Conservation (phyloP, 1,284 basidiomycete genomes). For the Ganoderma resinaceum region DNA sequence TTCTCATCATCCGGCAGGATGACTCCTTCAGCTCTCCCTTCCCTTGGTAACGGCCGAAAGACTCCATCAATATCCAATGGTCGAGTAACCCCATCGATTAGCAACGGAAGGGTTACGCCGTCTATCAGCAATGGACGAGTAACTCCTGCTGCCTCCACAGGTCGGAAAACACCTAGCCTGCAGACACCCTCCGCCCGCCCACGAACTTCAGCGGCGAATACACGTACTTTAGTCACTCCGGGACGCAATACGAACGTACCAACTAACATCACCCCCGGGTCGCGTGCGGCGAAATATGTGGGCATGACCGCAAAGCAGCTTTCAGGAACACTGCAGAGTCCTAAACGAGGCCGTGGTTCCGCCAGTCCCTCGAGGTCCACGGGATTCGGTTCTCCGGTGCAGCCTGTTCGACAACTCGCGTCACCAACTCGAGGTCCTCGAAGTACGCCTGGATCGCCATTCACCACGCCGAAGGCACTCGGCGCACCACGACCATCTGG, state of each 20-base stretch:
- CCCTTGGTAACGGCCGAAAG: slow-evolving; percentile 36
- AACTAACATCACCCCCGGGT: slow-evolving; percentile 73
- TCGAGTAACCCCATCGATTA: slow-evolving; percentile 32
- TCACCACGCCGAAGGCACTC: slow-evolving; percentile 67
- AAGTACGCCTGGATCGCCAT: slow-evolving; percentile 50
- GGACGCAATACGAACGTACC: slow-evolving; percentile 30
- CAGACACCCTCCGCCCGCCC: slow-evolving; percentile 35
- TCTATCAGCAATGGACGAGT: slow-evolving; percentile 47
- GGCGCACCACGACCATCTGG: slow-evolving; percentile 44
- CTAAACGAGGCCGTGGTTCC: slow-evolving; percentile 35
- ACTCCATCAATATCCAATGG: slow-evolving; percentile 37
- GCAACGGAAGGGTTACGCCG: slow-evolving; percentile 63
- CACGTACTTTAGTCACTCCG: slow-evolving; percentile 32
- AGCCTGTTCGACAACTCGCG: slow-evolving; percentile 32
- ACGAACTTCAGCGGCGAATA: slow-evolving; percentile 24
- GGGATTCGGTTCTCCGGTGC: slow-evolving; percentile 40
- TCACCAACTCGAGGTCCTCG: slow-evolving; percentile 45
- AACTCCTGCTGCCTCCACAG: slow-evolving; percentile 42
- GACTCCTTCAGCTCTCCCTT: slow-evolving; percentile 36
- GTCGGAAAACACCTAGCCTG: slow-evolving; percentile 38
- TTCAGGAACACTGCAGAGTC: slow-evolving; percentile 42
- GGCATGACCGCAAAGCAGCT: slow-evolving; percentile 86
- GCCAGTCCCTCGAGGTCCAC: slow-evolving; percentile 48
- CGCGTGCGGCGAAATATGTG: slow-evolving; percentile 83
- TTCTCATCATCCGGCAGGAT: slow-evolving; percentile 39